Evolutionary conservation across 116 monocot species (phyloP).

Genomic region (Phalaenopsis hybrid): DNA sequence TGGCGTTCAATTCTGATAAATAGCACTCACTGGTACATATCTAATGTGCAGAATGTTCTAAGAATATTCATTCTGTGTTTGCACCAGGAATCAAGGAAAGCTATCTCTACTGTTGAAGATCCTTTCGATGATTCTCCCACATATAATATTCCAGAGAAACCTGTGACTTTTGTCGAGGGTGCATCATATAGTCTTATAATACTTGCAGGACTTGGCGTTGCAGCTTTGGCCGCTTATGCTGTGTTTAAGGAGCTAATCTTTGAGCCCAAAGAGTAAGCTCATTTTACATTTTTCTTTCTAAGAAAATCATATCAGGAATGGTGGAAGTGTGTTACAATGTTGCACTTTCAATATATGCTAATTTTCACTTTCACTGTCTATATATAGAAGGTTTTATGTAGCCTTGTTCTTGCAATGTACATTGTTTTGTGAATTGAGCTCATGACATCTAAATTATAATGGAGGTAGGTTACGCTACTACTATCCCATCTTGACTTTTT

Average conservation of each 20-base stretch:
- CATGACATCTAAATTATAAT: too few species aligned
- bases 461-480: too few species aligned
- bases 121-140: constrained; percentile 92
- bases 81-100: constrained; percentile 55
- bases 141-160: constrained; percentile 95
- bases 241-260: constrained; percentile 97
- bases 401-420: too few species aligned
- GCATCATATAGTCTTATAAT: constrained; percentile 89
- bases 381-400: not conserved
- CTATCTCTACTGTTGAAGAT: constrained; percentile 79
- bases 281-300: not conserved
- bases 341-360: not conserved
- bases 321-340: not conserved
- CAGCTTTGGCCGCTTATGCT: constrained; percentile 84
- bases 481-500: too few species aligned
- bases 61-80: not conserved
- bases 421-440: too few species aligned
- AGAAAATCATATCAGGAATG: not conserved
- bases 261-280: constrained; percentile 88
- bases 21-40: not conserved
- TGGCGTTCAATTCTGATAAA: not conserved
- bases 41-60: not conserved
- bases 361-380: not conserved
- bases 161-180: constrained; percentile 90
- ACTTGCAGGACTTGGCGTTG: constrained; percentile 85